A percentile compares a stretch with the other conserved stretches of the same genome.
Evolutionary conservation across 1,139 yeast genomes (phyloP).

Genomic region (Yamadazyma buinensis): DNA sequence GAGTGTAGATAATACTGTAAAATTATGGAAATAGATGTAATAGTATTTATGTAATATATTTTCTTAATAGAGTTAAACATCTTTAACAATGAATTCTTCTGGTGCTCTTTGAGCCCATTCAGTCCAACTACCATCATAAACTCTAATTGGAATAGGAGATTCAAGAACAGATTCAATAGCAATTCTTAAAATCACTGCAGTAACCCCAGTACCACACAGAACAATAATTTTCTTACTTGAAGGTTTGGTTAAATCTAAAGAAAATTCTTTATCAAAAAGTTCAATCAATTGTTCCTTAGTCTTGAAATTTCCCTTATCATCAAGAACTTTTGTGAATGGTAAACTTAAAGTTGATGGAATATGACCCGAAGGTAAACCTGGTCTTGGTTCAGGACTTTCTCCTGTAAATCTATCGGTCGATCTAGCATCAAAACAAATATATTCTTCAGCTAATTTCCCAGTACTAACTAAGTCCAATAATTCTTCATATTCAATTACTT

Average conservation of each 20-base stretch:
- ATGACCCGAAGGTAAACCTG: slow-evolving; percentile 86
- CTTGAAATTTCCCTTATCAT: slow-evolving; percentile 46
- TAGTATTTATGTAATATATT: background rate
- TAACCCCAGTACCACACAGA: slow-evolving; percentile 95
- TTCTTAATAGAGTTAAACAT: no score
- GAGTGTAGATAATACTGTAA: slow-evolving; percentile 52
- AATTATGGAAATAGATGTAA: slow-evolving; percentile 43
- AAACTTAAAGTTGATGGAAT: slow-evolving; percentile 76
- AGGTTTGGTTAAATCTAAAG: slow-evolving; percentile 27
- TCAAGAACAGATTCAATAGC: slow-evolving; percentile 50
- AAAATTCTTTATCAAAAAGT: slow-evolving; percentile 40
- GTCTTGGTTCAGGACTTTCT: slow-evolving; percentile 78
- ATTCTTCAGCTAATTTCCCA: slow-evolving; percentile 45
- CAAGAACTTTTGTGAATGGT: slow-evolving; percentile 65
- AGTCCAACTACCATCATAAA: slow-evolving; percentile 98
- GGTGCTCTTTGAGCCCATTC: slow-evolving; percentile 51
- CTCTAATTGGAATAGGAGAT: slow-evolving; percentile 58
- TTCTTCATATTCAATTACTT: slow-evolving; percentile 64
- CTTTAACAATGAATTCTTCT: slow-evolving; percentile 16
- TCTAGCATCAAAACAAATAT: slow-evolving; percentile 76
- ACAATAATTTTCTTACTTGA: slow-evolving; percentile 49
- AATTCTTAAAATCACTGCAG: slow-evolving; percentile 75
- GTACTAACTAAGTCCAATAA: slow-evolving; percentile 51
- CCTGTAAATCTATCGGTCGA: slow-evolving; percentile 74
- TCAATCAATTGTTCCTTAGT: slow-evolving; percentile 40